Percentiles rank a stretch among this genome's conserved stretches.
Conservation (phyloP, 441 rosid genomes). For the Gossypium davidsonii region DNA sequence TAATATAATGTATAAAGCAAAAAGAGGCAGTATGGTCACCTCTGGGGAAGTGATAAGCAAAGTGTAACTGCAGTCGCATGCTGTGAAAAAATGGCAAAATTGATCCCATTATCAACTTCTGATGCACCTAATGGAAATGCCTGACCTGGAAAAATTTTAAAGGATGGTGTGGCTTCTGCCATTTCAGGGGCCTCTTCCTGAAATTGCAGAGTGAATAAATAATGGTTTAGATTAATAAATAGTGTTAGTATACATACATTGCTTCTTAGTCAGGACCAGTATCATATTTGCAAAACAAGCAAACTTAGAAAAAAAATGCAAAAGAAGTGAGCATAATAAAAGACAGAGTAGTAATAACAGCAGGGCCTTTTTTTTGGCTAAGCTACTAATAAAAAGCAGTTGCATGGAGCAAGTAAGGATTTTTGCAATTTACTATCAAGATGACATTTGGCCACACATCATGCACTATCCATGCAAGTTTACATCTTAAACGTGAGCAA, state of each 20-base stretch:
- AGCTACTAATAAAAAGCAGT: neutral
- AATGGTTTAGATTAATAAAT: neutral
- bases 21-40: constrained; percentile 35
- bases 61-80: constrained; percentile 76
- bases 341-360: neutral
- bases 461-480: neutral
- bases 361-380: too few species aligned
- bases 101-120: constrained; percentile 66
- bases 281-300: neutral
- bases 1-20: neutral
- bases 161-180: constrained; percentile 31
- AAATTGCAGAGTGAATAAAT: constrained; percentile 12
- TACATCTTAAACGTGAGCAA: neutral
- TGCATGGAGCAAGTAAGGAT: neutral
- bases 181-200: constrained; percentile 53
- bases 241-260: neutral
- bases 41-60: constrained; percentile 60
- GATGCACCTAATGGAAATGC: constrained; percentile 77
- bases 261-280: neutral
- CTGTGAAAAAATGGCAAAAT: constrained; percentile 83
- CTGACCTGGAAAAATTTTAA: constrained; percentile 59
- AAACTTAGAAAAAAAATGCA: neutral
- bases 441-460: neutral
- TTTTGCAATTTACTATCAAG: neutral
- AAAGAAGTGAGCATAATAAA: neutral